phyloP scores from a whole-genome alignment of 169 alveolate species.

The Plasmodium fragile region DNA sequence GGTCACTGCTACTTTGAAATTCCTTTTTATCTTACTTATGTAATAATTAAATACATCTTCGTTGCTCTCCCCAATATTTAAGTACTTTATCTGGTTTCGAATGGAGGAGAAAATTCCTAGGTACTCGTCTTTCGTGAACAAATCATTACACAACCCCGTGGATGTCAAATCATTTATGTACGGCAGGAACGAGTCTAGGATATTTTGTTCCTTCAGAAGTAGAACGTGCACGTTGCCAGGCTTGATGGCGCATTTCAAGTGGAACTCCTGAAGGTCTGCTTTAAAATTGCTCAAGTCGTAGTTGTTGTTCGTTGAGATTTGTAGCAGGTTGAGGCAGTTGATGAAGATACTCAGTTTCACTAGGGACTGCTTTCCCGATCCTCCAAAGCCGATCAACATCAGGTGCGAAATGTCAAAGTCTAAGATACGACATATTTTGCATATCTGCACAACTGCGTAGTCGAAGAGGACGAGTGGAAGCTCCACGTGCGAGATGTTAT shows the following conservation, averaged over 20 bases:
- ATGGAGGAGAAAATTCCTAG: slow-evolving; percentile 91
- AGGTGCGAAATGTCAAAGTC: slow-evolving; percentile 95
- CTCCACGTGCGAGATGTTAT: slow-evolving; percentile 92
- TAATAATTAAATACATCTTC: slow-evolving; percentile 88
- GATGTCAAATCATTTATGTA: slow-evolving; percentile 96
- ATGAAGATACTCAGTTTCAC: slow-evolving; percentile 94
- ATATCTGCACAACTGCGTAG: slow-evolving; percentile 94
- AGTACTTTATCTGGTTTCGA: slow-evolving; percentile 85
- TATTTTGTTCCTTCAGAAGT: slow-evolving; percentile 95
- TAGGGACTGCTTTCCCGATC: slow-evolving; percentile 97
- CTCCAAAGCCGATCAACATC: slow-evolving; percentile 97
- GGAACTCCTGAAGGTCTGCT: slow-evolving; percentile 92
- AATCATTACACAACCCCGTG: slow-evolving; percentile 95
- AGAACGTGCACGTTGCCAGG: slow-evolving; percentile 94
- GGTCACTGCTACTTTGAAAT: slow-evolving; percentile 80
- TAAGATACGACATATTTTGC: slow-evolving; percentile 94
- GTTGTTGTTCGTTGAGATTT: slow-evolving; percentile 92
- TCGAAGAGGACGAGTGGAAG: slow-evolving; percentile 96
- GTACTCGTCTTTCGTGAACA: slow-evolving; percentile 94
- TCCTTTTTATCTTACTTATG: slow-evolving; percentile 79
- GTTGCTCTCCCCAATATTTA: slow-evolving; percentile 88
- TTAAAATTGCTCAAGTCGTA: slow-evolving; percentile 92
- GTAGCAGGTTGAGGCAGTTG: slow-evolving; percentile 88
- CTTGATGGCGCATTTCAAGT: slow-evolving; percentile 94
- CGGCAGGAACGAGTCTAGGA: slow-evolving; percentile 93